Evolutionary conservation across 768 basidiomycete species (phyloP).

Genomic region (Suillus bovinus): DNA sequence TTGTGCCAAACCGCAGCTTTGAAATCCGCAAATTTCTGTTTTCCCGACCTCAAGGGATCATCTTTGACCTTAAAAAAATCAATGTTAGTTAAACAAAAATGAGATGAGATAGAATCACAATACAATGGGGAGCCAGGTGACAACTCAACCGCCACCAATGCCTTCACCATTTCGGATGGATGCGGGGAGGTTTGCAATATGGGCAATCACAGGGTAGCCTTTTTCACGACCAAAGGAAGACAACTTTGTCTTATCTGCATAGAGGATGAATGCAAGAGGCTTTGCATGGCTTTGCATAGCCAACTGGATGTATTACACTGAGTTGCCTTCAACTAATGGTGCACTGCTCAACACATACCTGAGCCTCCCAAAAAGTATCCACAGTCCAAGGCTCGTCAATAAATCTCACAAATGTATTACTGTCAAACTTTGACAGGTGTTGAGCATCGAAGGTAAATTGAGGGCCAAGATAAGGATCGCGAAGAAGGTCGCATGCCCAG

Average conservation of each 20-base stretch:
- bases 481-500: slow-evolving; percentile 4
- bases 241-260: slow-evolving; percentile 29
- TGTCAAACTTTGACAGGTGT: slow-evolving; percentile 29
- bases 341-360: slow-evolving; percentile 26
- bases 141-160: slow-evolving; percentile 19
- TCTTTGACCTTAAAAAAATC: slow-evolving; percentile 10
- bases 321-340: not conserved
- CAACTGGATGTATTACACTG: not conserved
- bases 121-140: slow-evolving; percentile 18
- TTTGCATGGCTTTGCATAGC: slow-evolving; percentile 16
- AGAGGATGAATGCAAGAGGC: slow-evolving; percentile 35
- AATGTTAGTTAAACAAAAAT: not conserved
- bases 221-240: slow-evolving; percentile 19
- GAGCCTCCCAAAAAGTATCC: slow-evolving; percentile 34
- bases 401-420: slow-evolving; percentile 27
- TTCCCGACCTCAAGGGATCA: slow-evolving; percentile 5
- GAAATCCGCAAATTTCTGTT: slow-evolving; percentile 16
- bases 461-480: slow-evolving; percentile 1
- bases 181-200: slow-evolving; percentile 15
- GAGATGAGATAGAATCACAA: not conserved
- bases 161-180: slow-evolving; percentile 16
- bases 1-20: slow-evolving; percentile 24
- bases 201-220: slow-evolving; percentile 22
- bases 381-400: slow-evolving; percentile 41
- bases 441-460: slow-evolving; percentile 35